Base-by-base conservation (phyloP, 208 protist genomes). In the Leishmania braziliensis region DNA sequence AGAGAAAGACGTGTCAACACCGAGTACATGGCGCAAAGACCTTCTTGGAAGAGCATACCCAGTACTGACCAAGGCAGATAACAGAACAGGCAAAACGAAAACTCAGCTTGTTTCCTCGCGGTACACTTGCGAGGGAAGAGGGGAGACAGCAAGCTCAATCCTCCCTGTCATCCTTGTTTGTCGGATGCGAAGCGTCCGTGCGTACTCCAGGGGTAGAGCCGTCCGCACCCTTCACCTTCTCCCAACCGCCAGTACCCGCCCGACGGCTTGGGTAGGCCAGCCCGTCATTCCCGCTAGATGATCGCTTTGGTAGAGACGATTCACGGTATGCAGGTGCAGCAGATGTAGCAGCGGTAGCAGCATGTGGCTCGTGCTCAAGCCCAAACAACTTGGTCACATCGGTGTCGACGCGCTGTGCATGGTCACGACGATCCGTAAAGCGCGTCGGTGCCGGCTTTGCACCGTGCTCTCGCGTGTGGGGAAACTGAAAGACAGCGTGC, bases 401-500 rank as follows among this genome's bases (percentile, higher is more conserved):
- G 5, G 83, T 88, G 83, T 88, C 87, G 20, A 88, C 63, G n/a
- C 46, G 84, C 78, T 88, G 81, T 20, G 82, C 87, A 43, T 75
- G 84, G 50, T 87, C 81, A 72, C 77, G 82, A 36, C 85, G 83
- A 43, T 89, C 88, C 16, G 66, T 46, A 43, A 84, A 84, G n/a
- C 60, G 78, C 18, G 71, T 63, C 50, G 74, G 76, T 29, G 77
- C 74, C 43, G 91, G 91, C 83, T 92, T 93, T 6, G 89, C 75
- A 12, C 79, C 65, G 76, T 96, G 91, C n/a, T 82, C 74, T 43
- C 81, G 84, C 46, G 89, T 95, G 82, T 96, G 93, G 18, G 93
- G 88, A 79, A 92, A 96, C 60, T 89, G 86, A 89, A 84, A 91
- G 56, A 96, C 81, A 53, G 88, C 73, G 71, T 92, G 81, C 14